A percentile compares a stretch with the other conserved stretches of the same genome.
These are phyloP conservation scores for Mycena maculata DNA, from an alignment of 768 basidiomycete species.

Conservation along the genomic window DNA sequence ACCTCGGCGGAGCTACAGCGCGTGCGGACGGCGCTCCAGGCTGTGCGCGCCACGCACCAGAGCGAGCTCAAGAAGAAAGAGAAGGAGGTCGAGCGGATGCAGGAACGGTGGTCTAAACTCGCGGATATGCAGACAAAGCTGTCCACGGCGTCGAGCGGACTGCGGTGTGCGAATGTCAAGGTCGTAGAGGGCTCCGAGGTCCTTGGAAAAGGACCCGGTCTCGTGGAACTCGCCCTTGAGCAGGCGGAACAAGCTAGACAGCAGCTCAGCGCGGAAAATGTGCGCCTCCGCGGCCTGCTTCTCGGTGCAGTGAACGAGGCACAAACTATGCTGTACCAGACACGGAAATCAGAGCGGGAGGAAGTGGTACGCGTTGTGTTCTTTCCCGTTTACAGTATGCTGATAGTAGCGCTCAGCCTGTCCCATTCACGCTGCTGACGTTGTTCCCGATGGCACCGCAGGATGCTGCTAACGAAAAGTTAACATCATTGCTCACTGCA, in stretches of 20 bases:
- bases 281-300: conserved; percentile 67
- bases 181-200: conserved; percentile 58
- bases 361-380: conserved; percentile 57
- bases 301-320: conserved; percentile 75
- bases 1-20: conserved; percentile 78
- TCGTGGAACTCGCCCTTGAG: conserved; percentile 75
- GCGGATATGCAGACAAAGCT: conserved; percentile 75
- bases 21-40: conserved; percentile 74
- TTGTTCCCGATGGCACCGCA: conserved; percentile 68
- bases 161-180: conserved; percentile 64
- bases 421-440: conserved; percentile 56
- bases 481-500: conserved; percentile 56
- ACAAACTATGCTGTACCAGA: conserved; percentile 64
- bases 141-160: conserved; percentile 59
- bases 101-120: conserved; percentile 81
- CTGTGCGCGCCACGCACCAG: conserved; percentile 73
- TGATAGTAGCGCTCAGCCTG: conserved; percentile 47
- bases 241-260: conserved; percentile 77
- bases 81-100: conserved; percentile 78
- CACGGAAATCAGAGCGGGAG: conserved; percentile 52
- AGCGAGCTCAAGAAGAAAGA: conserved; percentile 85
- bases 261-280: conserved; percentile 73
- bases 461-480: conserved; percentile 59
- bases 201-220: conserved; percentile 62
- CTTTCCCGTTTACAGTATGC: conserved; percentile 27